These are phyloP conservation scores for Sarocladiaceae sp. DNA, from an alignment of 2,329 filamentous ascomycete genomes.

Conservation along the genomic window DNA sequence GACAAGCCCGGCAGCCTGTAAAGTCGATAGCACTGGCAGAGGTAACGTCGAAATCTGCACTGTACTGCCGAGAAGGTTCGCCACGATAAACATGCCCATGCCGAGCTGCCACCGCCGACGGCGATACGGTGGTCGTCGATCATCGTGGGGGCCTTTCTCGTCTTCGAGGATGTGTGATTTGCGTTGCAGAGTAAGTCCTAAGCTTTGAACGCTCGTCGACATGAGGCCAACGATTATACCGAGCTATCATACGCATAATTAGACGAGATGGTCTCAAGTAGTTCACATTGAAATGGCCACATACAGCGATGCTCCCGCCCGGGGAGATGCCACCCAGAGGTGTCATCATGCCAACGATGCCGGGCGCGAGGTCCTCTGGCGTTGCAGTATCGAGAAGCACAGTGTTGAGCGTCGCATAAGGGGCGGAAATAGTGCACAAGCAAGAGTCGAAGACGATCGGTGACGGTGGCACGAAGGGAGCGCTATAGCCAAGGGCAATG, in stretches of 20 bases:
- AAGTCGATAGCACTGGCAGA: constrained; percentile 86
- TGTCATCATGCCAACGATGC: constrained; percentile 54
- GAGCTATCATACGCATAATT: constrained; percentile 52
- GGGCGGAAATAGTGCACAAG: neutral
- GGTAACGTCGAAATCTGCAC: constrained; percentile 97
- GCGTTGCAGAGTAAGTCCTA: constrained; percentile 92
- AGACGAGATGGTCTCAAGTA: constrained; percentile 17
- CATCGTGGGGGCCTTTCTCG: constrained; percentile 76
- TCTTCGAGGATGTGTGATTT: constrained; percentile 98
- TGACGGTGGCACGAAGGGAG: neutral
- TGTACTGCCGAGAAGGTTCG: constrained; percentile 90
- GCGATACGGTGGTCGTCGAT: constrained; percentile 81
- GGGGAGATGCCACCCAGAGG: constrained; percentile 72
- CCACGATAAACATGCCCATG: constrained; percentile 94
- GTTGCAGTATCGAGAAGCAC: constrained; percentile 18
- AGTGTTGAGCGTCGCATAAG: constrained; percentile 21
- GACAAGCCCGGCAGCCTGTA: constrained; percentile 92
- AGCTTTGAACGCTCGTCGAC: constrained; percentile 90
- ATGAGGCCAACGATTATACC: constrained; percentile 90
- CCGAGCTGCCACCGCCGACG: constrained; percentile 93
- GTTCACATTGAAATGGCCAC: too few relatives aligned
- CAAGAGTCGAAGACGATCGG: neutral
- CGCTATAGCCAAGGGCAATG: neutral
- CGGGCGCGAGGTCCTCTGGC: constrained; percentile 44
- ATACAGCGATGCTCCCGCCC: constrained; percentile 71